Base-by-base conservation (phyloP, 176 grass and related monocot genomes). In the Echinochloa phyllopogon region DNA sequence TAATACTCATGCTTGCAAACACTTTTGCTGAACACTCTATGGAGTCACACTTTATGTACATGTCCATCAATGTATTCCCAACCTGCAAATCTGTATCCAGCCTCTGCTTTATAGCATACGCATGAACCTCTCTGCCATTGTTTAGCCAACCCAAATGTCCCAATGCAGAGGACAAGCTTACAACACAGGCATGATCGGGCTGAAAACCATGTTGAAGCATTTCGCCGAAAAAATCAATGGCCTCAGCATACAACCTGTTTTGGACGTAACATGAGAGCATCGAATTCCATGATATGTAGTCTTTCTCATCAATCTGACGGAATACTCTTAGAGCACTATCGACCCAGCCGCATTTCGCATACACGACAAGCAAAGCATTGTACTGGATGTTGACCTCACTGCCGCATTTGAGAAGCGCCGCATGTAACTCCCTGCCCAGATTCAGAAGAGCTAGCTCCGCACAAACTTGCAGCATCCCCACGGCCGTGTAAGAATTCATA, bases 241-340 rank as follows among this genome's bases (percentile, higher is more conserved):
- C 85, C 81, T 93, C 84, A 45, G 58, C 77, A 58, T 85, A 95
- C 36, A 80, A 87, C 61, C 91, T 57, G 13, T 98, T 98, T 65
- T 98, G 93, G 76, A 98, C 65, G 6, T 87, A 98, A 69, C 91
- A 90, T 24, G 96, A 94, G 37, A 98, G 89, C 89, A 95, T 87
- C 55, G 95, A 93, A 69, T 95, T 98, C 93, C 96, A 98, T 62
- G 96, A 93, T 78, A 98, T 83, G 75, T 92, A 83, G 58, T 95
- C 93, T 77, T 79, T 95, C 24, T 92, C 85, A 83, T 40, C 75
- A 82, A 94, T 93, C 48, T 93, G 72, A 67, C 21, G 0, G 50
- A 98, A 98, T 20, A 93, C 89, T 77, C 69, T 79, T 10, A 43
- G 18, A 38, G 93, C 96, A 10, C 87, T 74, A 58, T 87, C 79